Evolutionary conservation across 768 basidiomycete species (phyloP).

Genomic region (Gymnopilus junonius): DNA sequence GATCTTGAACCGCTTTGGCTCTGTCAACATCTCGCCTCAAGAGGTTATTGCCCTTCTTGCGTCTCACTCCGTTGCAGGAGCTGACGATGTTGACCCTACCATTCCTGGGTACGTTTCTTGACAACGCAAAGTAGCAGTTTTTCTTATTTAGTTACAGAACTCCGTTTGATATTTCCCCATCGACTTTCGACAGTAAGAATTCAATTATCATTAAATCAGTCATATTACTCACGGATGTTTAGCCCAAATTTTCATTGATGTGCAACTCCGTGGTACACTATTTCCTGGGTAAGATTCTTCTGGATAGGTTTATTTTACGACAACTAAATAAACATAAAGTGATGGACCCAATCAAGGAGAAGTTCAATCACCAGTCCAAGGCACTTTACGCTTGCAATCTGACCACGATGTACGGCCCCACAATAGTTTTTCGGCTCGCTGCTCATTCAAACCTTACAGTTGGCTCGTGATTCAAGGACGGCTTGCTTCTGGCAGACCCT

Average conservation of each 20-base stretch:
- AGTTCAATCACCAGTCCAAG: not conserved
- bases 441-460: not conserved
- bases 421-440: not conserved
- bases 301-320: not conserved
- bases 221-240: not conserved
- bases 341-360: not conserved
- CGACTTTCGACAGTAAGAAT: conserved; percentile 35
- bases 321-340: not conserved
- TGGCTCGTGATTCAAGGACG: not conserved
- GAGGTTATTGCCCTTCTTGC: conserved; percentile 39
- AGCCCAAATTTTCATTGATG: conserved; percentile 11
- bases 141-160: not conserved
- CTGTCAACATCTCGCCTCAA: conserved; percentile 36
- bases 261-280: conserved; percentile 5
- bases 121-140: not conserved
- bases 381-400: not conserved
- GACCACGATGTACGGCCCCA: not conserved
- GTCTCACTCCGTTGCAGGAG: conserved; percentile 30
- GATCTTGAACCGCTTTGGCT: conserved; percentile 37
- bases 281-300: not conserved
- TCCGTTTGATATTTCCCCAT: conserved; percentile 48
- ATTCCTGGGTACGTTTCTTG: conserved; percentile 8
- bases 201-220: not conserved
- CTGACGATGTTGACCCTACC: too few relatives aligned
- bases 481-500: not conserved